Conservation (phyloP, 495 filamentous ascomycete species). For the Neurospora intermedia region DNA sequence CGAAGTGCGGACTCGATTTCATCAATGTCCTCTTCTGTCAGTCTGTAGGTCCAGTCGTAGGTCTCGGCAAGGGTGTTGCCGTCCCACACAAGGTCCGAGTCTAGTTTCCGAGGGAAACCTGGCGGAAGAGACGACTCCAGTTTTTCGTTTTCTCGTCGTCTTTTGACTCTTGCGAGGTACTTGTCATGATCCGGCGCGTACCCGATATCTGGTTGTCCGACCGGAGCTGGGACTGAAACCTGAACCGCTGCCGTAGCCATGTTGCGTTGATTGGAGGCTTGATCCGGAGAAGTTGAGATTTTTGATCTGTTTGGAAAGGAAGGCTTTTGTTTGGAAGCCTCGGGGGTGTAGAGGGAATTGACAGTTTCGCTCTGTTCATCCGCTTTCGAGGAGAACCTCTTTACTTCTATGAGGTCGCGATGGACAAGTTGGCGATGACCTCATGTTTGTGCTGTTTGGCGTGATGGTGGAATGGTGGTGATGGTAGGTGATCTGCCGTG, state of each 20-base stretch:
- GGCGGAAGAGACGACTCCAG: conserved; percentile 35
- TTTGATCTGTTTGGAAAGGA: background rate
- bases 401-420: background rate
- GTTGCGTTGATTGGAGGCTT: background rate
- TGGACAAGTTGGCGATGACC: background rate
- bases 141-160: conserved; percentile 33
- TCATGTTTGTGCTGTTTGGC: background rate
- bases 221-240: conserved; percentile 6
- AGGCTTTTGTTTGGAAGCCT: background rate
- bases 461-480: background rate
- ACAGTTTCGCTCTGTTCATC: background rate
- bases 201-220: conserved; percentile 43
- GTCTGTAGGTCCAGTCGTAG: conserved; percentile 41
- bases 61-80: conserved; percentile 37
- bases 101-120: conserved; percentile 40
- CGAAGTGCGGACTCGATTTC: conserved; percentile 46
- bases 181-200: conserved; percentile 47
- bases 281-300: background rate
- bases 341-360: background rate
- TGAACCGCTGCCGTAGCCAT: conserved; percentile 1
- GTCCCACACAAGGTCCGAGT: conserved; percentile 48
- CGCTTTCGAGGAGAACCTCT: background rate
- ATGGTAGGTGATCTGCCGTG: background rate
- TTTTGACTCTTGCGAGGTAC: conserved; percentile 39
- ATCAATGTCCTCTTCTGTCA: conserved; percentile 36